Base-by-base conservation (phyloP, 495 filamentous ascomycete genomes). In the Talaromyces trachyspermus region DNA sequence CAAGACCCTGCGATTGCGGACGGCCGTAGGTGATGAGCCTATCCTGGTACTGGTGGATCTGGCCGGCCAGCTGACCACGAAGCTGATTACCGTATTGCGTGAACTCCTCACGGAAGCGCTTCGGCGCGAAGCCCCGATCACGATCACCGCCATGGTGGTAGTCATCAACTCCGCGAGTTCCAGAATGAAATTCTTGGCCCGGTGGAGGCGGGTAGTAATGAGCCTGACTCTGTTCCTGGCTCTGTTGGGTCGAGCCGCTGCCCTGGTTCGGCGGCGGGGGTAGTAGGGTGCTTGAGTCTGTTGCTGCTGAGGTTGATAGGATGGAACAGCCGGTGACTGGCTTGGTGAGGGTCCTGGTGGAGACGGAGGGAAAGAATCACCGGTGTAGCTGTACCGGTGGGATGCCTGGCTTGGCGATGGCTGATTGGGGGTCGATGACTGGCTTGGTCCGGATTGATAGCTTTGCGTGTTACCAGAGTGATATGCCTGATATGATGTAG, bases 21-120 rank as follows among this genome's bases (percentile, higher is more conserved):
- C 48, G 30, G 7, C 22, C 11, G 9, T 64, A 55, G 18, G 49
- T 50, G 19, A 57, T 63, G 19, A 70, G 49, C 11, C 59, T 55
- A 48, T 71, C 69, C 48, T 72, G 69, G 41, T 74, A 72, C 25
- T 70, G 68, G 48, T 74, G 72, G 23, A 74, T 67, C 24, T 71
- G 71, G 23, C 69, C 68, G 9, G 70, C 69, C 5, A 76, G 55
- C 35, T 71, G 64, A 14, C 68, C 69, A 40, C 68, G 64, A 37
- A 76, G 54, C 14, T 48, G 50, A 36, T 65, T 60, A 12, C 60
- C 58, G 20, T 69, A 66, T 9, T 58, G 53, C 7, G 48, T 59
- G 30, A 74, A 29, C 6, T 74, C 65, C 27, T 41, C 2, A 49
- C 12, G 20, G 33, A 20, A 62, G 49, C 8, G 46, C 56, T 12